A percentile compares a stretch with the other conserved stretches of the same genome.
phyloP scores from a whole-genome alignment of 495 filamentous ascomycete species.

The Hypoxylon fragiforme region DNA sequence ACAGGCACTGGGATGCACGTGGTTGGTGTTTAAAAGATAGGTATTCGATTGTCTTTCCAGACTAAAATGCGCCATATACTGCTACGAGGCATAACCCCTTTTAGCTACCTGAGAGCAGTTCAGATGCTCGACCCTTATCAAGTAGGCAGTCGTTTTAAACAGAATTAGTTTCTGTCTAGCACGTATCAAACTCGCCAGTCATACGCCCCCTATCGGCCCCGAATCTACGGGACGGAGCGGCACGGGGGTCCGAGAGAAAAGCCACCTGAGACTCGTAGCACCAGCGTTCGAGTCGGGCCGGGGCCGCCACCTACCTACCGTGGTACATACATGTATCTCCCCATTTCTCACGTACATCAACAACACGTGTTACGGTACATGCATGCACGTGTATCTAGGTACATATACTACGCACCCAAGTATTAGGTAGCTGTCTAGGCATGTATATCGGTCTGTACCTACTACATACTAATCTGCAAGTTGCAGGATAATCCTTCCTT shows the following conservation, averaged over 20 bases:
- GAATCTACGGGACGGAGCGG: conserved; percentile 19
- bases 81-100: not conserved
- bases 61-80: too few species aligned
- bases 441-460: too few species aligned
- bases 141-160: too few species aligned
- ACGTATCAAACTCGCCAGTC: not conserved
- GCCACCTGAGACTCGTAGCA: conserved; percentile 10
- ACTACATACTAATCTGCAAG: too few species aligned
- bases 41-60: not conserved
- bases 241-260: conserved; percentile 1
- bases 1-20: too few species aligned
- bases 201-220: not conserved
- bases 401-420: too few species aligned
- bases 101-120: too few species aligned
- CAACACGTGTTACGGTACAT: conserved; percentile 25
- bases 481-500: too few species aligned
- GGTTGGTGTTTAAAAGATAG: not conserved
- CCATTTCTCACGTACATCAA: conserved; percentile 11
- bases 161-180: too few species aligned
- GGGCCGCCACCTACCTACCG: conserved; percentile 8
- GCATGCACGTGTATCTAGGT: too few species aligned
- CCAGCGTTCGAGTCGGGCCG: conserved; percentile 3
- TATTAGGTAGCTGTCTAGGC: too few species aligned
- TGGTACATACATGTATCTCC: conserved; percentile 4
- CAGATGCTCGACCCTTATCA: too few species aligned